phyloP scores from a whole-genome alignment of 352 stramenopile species.

The Salisapilia sapeloensis region DNA sequence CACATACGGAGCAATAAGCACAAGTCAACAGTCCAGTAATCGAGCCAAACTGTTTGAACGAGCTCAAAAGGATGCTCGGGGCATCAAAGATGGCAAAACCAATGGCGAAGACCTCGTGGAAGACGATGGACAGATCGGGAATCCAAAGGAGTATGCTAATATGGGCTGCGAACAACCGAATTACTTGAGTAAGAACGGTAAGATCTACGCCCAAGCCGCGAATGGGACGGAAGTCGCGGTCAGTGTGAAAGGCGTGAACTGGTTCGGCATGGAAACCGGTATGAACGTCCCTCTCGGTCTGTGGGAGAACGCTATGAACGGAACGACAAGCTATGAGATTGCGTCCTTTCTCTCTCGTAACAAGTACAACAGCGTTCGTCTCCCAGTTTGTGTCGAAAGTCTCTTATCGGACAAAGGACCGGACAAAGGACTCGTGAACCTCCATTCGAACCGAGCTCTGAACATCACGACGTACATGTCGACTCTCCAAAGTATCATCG shows the following conservation, averaged over 20 bases:
- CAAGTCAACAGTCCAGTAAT: constrained; percentile 8
- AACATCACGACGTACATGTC: constrained; percentile 54
- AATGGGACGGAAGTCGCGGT: constrained; percentile 39
- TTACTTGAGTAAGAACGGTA: constrained; percentile 12
- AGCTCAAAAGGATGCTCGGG: constrained; percentile 7
- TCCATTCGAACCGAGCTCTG: constrained; percentile 48
- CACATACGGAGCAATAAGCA: constrained; percentile 20
- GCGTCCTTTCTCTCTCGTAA: constrained; percentile 39
- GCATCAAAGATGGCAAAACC: constrained; percentile 19
- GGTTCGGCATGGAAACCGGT: constrained; percentile 62
- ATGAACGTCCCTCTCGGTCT: constrained; percentile 42
- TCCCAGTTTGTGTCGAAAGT: constrained; percentile 35
- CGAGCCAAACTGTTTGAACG: constrained; percentile 12
- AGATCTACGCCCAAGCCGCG: constrained; percentile 5
- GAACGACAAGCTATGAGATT: constrained; percentile 46
- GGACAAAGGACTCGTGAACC: constrained; percentile 32
- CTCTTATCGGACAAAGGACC: constrained; percentile 23
- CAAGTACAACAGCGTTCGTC: constrained; percentile 56
- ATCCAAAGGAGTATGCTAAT: constrained; percentile 8
- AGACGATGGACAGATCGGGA: constrained; percentile 7
- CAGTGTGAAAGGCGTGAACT: constrained; percentile 48
- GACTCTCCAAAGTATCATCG: constrained; percentile 30
- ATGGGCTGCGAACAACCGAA: constrained; percentile 9
- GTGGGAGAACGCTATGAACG: constrained; percentile 54
- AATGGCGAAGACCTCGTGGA: constrained; percentile 7